Percentiles rank a stretch among this genome's conserved stretches.
These are phyloP conservation scores for Colletotrichum orchidophilum DNA, from an alignment of 2,329 filamentous ascomycete species.

Conservation along the genomic window DNA sequence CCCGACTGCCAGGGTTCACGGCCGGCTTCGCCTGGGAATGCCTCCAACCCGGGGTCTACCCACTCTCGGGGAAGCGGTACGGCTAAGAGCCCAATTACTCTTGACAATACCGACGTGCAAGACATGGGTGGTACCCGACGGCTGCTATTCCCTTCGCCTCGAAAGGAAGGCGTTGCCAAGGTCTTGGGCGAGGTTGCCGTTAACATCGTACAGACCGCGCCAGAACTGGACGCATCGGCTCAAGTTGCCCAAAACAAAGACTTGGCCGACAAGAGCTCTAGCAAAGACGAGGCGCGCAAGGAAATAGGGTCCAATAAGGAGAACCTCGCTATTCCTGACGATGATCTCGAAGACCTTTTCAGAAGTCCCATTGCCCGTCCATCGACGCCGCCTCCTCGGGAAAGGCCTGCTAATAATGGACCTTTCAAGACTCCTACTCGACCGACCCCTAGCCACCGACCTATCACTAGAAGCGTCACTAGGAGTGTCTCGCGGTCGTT, in stretches of 20 bases:
- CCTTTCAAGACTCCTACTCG: slow-evolving; percentile 71
- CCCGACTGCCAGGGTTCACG: slow-evolving; percentile 11
- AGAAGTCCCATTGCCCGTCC: slow-evolving; percentile 60
- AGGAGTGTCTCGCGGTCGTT: slow-evolving; percentile 68
- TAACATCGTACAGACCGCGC: slow-evolving; percentile 59
- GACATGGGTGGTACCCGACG: slow-evolving; percentile 68
- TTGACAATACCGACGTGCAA: slow-evolving; percentile 60
- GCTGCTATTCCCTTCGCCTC: slow-evolving; percentile 80
- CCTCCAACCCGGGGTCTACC: slow-evolving; percentile 54
- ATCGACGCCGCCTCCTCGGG: slow-evolving; percentile 62
- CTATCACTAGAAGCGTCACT: slow-evolving; percentile 69
- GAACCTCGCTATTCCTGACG: slow-evolving; percentile 58
- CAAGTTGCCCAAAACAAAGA: slow-evolving; percentile 44
- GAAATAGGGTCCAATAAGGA: slow-evolving; percentile 53
- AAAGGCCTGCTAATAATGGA: slow-evolving; percentile 54
- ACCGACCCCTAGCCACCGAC: slow-evolving; percentile 69
- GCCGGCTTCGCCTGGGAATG: slow-evolving; percentile 32
- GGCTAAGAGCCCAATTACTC: slow-evolving; percentile 64
- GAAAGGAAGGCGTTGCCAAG: slow-evolving; percentile 70
- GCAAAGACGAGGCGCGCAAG: neutral
- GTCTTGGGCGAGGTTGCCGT: slow-evolving; percentile 66
- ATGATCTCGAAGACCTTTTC: slow-evolving; percentile 73
- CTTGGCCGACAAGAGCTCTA: slow-evolving; percentile 52
- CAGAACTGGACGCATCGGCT: slow-evolving; percentile 42
- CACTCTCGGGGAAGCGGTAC: slow-evolving; percentile 66